A percentile compares a stretch with the other conserved stretches of the same genome.
Conservation (phyloP, 2,329 filamentous ascomycete genomes). For the Sporothrix variecibatus region DNA sequence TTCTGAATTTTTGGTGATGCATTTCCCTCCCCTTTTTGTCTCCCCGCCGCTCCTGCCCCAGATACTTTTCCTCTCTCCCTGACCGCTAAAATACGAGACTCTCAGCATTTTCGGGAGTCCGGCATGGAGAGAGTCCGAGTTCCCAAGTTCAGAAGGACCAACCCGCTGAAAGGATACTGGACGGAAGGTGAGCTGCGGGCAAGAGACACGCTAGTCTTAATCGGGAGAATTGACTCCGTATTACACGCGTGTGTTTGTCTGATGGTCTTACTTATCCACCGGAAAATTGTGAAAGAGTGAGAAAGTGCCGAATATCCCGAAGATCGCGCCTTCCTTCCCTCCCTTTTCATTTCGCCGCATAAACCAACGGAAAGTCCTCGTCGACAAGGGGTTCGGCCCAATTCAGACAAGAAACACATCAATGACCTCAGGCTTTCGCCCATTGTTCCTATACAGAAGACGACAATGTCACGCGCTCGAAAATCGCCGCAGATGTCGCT, state of each 20-base stretch:
- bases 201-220: neutral
- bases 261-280: no score
- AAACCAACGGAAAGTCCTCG: neutral
- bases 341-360: neutral
- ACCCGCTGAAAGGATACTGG: neutral
- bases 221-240: slow-evolving; percentile 7
- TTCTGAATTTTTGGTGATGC: neutral
- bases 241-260: neutral
- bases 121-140: slow-evolving; percentile 28
- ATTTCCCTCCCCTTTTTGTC: neutral
- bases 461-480: neutral
- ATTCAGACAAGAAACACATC: neutral
- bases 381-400: neutral
- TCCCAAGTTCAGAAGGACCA: slow-evolving; percentile 5
- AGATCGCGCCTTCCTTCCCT: neutral
- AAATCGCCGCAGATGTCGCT: neutral
- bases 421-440: neutral
- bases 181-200: neutral
- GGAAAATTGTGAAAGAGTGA: neutral
- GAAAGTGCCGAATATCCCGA: slow-evolving; percentile 21
- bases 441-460: neutral
- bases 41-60: neutral
- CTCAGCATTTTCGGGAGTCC: slow-evolving; percentile 28
- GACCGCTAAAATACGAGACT: neutral
- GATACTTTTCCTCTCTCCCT: neutral